Percentiles rank a stretch among this genome's conserved stretches.
Evolutionary conservation across 2,329 filamentous ascomycete genomes (phyloP).

Genomic region (Akanthomyces muscarius): DNA sequence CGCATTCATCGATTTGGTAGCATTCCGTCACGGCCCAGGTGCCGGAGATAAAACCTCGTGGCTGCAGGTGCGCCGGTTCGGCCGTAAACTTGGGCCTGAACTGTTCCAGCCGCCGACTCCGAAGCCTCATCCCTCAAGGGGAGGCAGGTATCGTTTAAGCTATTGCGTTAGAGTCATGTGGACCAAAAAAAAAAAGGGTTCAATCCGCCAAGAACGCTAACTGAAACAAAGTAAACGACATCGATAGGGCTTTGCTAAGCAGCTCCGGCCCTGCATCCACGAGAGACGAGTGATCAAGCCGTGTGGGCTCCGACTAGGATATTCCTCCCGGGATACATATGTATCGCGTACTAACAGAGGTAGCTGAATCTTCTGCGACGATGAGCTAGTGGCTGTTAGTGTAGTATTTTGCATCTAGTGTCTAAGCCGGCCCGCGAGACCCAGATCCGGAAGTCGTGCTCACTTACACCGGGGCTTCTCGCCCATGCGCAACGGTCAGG

Average conservation of each 20-base stretch:
- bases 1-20: not conserved
- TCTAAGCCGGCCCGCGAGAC: constrained; percentile 6
- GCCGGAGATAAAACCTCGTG: not conserved
- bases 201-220: not conserved
- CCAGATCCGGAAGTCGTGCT: constrained; percentile 1
- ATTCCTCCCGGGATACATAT: not conserved
- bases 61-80: not conserved
- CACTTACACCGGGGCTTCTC: constrained; percentile 11
- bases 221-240: not conserved
- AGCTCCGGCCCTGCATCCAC: not conserved
- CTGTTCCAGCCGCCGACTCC: not conserved
- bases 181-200: too few relatives aligned
- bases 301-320: not conserved
- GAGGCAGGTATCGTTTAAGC: not conserved
- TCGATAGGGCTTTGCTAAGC: not conserved
- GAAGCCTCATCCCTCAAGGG: not conserved
- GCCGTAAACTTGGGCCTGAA: not conserved
- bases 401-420: not conserved
- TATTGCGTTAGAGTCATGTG: not conserved
- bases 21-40: not conserved
- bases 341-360: not conserved
- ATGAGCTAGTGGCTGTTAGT: not conserved
- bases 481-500: not conserved
- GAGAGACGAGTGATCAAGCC: not conserved
- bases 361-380: too few relatives aligned